Percentiles rank a stretch among this genome's conserved stretches.
phyloP scores from a whole-genome alignment of 202 grass and related monocot genomes.

The Dendrocalamus latiflorus region DNA sequence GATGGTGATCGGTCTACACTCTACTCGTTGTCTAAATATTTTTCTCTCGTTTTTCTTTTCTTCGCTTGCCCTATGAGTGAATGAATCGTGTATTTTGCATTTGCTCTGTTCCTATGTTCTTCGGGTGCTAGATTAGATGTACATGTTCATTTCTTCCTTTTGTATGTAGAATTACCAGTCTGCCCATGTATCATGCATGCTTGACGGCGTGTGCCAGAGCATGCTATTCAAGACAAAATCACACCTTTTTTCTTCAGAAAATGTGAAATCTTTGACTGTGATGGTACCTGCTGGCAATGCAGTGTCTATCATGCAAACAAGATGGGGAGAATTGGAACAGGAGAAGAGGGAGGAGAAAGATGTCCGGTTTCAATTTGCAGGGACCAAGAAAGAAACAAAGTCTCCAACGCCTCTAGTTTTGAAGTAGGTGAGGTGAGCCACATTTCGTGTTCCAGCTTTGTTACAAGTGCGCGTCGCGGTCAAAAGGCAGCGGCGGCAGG shows the following conservation, averaged over 20 bases:
- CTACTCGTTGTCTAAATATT: slow-evolving; percentile 15
- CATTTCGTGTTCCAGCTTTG: slow-evolving; percentile 24
- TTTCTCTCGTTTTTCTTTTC: background rate
- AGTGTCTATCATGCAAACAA: slow-evolving; percentile 22
- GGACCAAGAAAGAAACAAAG: background rate
- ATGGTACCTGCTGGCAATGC: background rate
- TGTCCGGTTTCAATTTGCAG: background rate
- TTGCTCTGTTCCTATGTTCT: background rate
- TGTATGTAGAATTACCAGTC: background rate
- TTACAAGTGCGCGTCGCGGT: slow-evolving; percentile 33
- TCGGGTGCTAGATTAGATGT: background rate
- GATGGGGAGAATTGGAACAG: no score
- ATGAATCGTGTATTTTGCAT: slow-evolving; percentile 9
- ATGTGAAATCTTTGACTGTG: background rate
- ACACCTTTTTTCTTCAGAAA: background rate
- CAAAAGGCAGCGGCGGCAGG: background rate
- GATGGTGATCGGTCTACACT: background rate
- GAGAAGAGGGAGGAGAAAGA: background rate
- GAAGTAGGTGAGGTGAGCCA: slow-evolving; percentile 33
- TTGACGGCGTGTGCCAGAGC: background rate
- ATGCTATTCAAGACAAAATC: slow-evolving; percentile 9
- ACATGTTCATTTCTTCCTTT: background rate
- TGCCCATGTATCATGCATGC: background rate
- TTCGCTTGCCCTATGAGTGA: background rate
- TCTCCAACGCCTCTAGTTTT: background rate